Percentiles rank a stretch among this genome's conserved stretches.
phyloP scores from a whole-genome alignment of 2,329 filamentous ascomycete genomes.

The Phaeosphaeriaceae sp. region DNA sequence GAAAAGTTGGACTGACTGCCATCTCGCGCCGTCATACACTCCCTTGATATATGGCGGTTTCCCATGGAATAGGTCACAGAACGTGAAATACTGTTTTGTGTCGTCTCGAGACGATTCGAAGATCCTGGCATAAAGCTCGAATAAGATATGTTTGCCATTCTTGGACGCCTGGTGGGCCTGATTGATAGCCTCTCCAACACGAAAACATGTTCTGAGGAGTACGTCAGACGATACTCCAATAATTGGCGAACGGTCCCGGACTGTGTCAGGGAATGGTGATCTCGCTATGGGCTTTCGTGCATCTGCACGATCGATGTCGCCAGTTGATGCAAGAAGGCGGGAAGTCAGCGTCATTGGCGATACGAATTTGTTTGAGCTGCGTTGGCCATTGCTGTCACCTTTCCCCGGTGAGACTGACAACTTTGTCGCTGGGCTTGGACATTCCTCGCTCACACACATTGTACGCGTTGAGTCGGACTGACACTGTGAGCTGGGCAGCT shows the following conservation, averaged over 20 bases:
- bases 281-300: conserved; percentile 57
- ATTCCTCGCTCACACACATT: background rate
- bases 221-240: conserved; percentile 59
- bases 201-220: conserved; percentile 68
- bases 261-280: conserved; percentile 58
- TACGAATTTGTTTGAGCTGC: conserved; percentile 21
- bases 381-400: background rate
- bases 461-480: background rate
- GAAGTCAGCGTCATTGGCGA: conserved; percentile 34
- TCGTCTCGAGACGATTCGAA: conserved; percentile 64
- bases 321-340: conserved; percentile 17
- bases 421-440: background rate
- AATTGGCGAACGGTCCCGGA: conserved; percentile 63
- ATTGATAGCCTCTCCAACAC: conserved; percentile 67
- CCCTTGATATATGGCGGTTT: conserved; percentile 63
- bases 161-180: conserved; percentile 57
- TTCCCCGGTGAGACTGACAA: background rate
- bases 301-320: conserved; percentile 2
- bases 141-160: conserved; percentile 57
- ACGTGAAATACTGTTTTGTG: conserved; percentile 68
- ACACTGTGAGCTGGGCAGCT: conserved; percentile 6
- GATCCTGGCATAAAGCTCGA: conserved; percentile 72
- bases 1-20: conserved; percentile 55
- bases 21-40: conserved; percentile 52
- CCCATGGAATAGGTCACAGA: conserved; percentile 69